Evolutionary conservation across 192 early-diverging fungal genomes (phyloP), one percentile per base, ranked within the genome.

Genomic region (Lobosporangium transversale): DNA sequence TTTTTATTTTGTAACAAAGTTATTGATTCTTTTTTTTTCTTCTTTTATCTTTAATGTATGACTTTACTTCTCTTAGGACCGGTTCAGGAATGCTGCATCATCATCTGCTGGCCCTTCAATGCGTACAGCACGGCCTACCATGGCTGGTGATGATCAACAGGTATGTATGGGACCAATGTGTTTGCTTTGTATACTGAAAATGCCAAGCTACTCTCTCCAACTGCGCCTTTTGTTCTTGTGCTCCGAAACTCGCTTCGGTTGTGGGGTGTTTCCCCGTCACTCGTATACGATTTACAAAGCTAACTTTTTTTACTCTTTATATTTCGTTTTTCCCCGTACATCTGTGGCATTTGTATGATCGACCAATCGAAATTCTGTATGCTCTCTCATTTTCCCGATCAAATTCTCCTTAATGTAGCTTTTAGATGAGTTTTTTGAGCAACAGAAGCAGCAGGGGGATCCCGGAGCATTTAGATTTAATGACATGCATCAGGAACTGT

Each of bases 61-160:
- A 23, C 14, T 49, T 21, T 6, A 7, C 14, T 21, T 23, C 47
- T 49, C 50, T 24, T 33, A 76, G 73, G 64, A 62, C 27, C 52
- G 40, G 31, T 76, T 76, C 53, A 10, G 20, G 6, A 47, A 62
- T 36, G 73, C 61, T 18, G 42, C 64, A 17, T 31, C 64, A 14
- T 40, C 50, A 20, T 11, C 18, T 6, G 58, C 63, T 4, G 73
- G 73, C 12, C 73, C 58, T 12, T 67, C 63, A 3, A 67, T 66
- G 63, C 35, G 63, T 18, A 66, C 64, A 36, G 59, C 64, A 7
- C 73, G 73, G 6, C 64, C 57, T 9, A 59, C 26, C 20, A 62
- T 67, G 63, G 64, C 58, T 14, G 59, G 50, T n/a, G 73, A 76
- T 12, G 71, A 75, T 59, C 71, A 75, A 33, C 62, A 66, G 71